Evolutionary conservation across 2,329 filamentous ascomycete species (phyloP).

Genomic region (Fusarium fujikuroi): DNA sequence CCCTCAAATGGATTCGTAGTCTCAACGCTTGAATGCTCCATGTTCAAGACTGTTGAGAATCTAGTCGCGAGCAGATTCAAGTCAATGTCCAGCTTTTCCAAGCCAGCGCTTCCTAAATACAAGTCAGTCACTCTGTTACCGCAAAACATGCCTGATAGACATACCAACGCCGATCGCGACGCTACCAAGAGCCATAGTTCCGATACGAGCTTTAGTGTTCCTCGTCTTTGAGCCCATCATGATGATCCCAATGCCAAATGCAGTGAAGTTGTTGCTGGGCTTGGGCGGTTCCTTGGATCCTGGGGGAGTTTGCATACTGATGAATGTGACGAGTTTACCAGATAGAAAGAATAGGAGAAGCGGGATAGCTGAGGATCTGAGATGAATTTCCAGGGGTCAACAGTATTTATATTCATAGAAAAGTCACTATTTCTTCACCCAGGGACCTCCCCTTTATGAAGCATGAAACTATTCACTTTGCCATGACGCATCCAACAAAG

Average conservation of each 20-base stretch:
- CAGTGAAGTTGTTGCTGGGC: background rate
- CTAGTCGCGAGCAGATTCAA: background rate
- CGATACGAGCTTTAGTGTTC: background rate
- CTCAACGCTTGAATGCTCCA: background rate
- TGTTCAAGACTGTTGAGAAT: background rate
- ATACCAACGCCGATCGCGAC: background rate
- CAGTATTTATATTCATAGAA: background rate
- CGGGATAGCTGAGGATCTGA: background rate
- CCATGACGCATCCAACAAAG: background rate
- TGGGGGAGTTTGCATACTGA: background rate
- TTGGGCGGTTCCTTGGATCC: background rate
- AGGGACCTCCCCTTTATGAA: background rate
- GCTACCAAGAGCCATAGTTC: background rate
- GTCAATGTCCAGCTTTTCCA: background rate
- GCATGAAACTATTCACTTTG: background rate
- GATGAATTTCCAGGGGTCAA: background rate
- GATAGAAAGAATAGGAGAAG: background rate
- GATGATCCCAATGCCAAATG: background rate
- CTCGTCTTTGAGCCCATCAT: background rate
- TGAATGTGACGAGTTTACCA: background rate
- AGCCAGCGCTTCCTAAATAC: background rate
- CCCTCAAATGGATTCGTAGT: slow-evolving; percentile 1
- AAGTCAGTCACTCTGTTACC: background rate
- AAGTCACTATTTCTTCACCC: background rate
- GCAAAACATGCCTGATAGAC: background rate